Evolutionary conservation across 495 filamentous ascomycete genomes (phyloP), one percentile per base, ranked within the genome.

Genomic region (Tirmania nivea): DNA sequence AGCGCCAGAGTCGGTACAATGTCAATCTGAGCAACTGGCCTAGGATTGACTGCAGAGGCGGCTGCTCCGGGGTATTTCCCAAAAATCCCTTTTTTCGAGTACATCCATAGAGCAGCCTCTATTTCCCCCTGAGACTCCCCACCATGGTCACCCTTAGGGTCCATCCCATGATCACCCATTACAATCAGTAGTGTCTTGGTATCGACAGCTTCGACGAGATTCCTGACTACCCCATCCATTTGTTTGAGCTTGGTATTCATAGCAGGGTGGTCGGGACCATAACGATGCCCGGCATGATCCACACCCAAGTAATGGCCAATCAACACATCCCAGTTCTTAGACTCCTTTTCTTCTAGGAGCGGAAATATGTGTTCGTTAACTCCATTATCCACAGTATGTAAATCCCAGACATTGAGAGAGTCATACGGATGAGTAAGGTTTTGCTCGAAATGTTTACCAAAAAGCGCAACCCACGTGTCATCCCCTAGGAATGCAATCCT

Each of bases 151-250:
- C 90, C 90, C 69, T 97, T 97, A 21, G 74, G 70, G 67, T 97
- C 90, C 90, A 97, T 97, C 9, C 90, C 90, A 66, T 97, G 90
- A 65, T 97, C 90, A 10, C 90, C 90, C 85, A 97, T 94, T 14
- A 96, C 84, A 14, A 97, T 80, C 49, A 97, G 69, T 31, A 97
- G 68, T 2, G 90, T 96, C 35, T 83, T 68, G 45, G 94, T 83
- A 60, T 94, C 89, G 11, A 96, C 66, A 9, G 70, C 70, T 3
- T 75, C 72, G 20, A 86, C 78, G 35, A 96, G 67, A 10, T 82
- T 70, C 21, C 78, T 73, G 56, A 96, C 71, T 37, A 93, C 76
- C 4, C 61, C 65, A 61, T 97, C 81, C 90, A 96, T 97, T 69
- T 97, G 86, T 56, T 76, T 74, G 52, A 97, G 69, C 66, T 97